Conservation (phyloP, 2,329 filamentous ascomycete genomes). For the Penicillium janthinellum region DNA sequence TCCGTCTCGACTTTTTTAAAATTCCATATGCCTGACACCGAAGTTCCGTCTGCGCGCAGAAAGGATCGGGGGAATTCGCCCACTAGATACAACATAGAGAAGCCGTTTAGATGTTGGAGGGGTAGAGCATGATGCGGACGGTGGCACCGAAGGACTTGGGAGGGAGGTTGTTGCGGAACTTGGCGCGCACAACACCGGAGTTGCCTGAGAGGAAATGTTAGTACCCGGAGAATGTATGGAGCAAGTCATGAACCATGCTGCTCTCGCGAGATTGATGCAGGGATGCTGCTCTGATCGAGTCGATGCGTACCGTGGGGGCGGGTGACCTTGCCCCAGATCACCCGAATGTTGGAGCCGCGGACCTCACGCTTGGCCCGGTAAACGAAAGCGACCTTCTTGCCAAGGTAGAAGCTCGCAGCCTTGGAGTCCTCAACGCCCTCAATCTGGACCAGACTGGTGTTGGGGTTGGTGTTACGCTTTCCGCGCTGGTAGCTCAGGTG, state of each 20-base stretch:
- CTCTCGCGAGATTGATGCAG: neutral
- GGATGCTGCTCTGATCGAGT: neutral
- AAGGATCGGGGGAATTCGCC: constrained; percentile 38
- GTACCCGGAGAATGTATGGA: neutral
- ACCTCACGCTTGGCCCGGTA: constrained; percentile 95
- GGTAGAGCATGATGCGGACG: constrained; percentile 97
- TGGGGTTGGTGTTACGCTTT: constrained; percentile 87
- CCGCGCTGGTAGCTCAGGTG: constrained; percentile 97
- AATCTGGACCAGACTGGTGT: constrained; percentile 95
- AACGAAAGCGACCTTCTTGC: constrained; percentile 98
- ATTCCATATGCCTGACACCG: constrained; percentile 32
- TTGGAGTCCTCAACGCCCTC: constrained; percentile 93
- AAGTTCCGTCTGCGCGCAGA: constrained; percentile 38
- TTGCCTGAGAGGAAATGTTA: constrained; percentile 64
- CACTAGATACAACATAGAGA: constrained; percentile 41
- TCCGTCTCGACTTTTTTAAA: constrained; percentile 37
- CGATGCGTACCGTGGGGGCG: constrained; percentile 80
- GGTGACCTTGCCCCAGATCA: constrained; percentile 99
- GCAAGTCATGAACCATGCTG: neutral
- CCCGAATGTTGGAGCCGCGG: constrained; percentile 95
- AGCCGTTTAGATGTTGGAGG: constrained; percentile 84
- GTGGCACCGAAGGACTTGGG: constrained; percentile 95
- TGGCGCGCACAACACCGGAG: constrained; percentile 95
- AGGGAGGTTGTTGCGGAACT: constrained; percentile 95
- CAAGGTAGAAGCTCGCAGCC: constrained; percentile 94